Conservation (phyloP, 2,329 filamentous ascomycete genomes). For the Pseudocercospora macadamiae region DNA sequence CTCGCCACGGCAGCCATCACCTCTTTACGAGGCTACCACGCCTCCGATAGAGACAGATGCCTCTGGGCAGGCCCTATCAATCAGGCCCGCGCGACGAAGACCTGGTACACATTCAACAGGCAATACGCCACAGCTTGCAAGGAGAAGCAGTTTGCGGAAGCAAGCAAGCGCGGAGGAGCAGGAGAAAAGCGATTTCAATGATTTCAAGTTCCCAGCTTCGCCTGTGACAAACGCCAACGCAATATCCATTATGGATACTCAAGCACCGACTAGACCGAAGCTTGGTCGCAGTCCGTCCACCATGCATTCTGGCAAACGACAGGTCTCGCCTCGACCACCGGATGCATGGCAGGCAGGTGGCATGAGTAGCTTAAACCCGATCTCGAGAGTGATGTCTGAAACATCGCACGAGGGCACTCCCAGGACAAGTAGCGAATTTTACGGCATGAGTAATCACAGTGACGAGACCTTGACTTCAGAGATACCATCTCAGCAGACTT, state of each 20-base stretch:
- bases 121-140: conserved; percentile 33
- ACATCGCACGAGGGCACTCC: conserved; percentile 78
- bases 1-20: conserved; percentile 43
- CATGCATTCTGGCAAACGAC: conserved; percentile 41
- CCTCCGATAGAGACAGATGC: conserved; percentile 31
- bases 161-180: conserved; percentile 16
- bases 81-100: conserved; percentile 30
- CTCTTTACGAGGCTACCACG: conserved; percentile 44
- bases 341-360: conserved; percentile 34
- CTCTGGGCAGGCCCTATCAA: conserved; percentile 18
- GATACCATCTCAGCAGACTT: conserved; percentile 58
- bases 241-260: conserved; percentile 18
- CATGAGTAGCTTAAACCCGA: conserved; percentile 60
- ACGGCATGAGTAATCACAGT: conserved; percentile 91
- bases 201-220: conserved; percentile 36
- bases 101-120: conserved; percentile 36
- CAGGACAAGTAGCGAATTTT: conserved; percentile 91
- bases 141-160: conserved; percentile 24
- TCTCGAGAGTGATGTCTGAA: conserved; percentile 73
- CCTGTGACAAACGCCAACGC: conserved; percentile 27
- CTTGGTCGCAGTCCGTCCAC: conserved; percentile 33
- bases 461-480: conserved; percentile 91
- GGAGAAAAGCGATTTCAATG: conserved; percentile 19
- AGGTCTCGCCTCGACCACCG: conserved; percentile 37
- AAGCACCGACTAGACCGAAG: conserved; percentile 27